Conservation (phyloP, 495 filamentous ascomycete genomes). For the Oidiodendron maius region DNA sequence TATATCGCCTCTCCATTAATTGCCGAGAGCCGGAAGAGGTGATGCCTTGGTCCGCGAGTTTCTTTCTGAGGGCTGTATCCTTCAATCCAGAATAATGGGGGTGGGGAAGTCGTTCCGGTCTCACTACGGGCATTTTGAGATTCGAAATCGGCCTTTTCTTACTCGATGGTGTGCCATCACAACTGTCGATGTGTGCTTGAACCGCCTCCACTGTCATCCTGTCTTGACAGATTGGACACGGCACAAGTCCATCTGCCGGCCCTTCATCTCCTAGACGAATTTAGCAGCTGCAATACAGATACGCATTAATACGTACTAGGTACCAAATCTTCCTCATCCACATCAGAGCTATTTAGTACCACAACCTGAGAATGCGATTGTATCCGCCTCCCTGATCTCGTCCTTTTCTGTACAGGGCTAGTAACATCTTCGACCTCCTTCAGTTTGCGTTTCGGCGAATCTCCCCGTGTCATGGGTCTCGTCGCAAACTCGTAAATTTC, state of each 20-base stretch:
- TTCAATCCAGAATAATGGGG: slow-evolving; percentile 78
- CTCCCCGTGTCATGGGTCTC: slow-evolving; percentile 21
- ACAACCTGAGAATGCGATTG: not conserved
- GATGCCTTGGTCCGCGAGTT: slow-evolving; percentile 78
- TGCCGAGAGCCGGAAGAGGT: slow-evolving; percentile 58
- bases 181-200: slow-evolving; percentile 67
- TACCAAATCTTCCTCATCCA: slow-evolving; percentile 20
- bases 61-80: slow-evolving; percentile 69
- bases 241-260: slow-evolving; percentile 64
- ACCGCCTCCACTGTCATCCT: slow-evolving; percentile 74
- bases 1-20: slow-evolving; percentile 72
- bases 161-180: slow-evolving; percentile 18
- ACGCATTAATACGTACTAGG: slow-evolving; percentile 16
- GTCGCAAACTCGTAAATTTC: slow-evolving; percentile 55
- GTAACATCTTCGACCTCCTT: slow-evolving; percentile 35
- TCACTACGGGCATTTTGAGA: slow-evolving; percentile 1
- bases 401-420: slow-evolving; percentile 33
- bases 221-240: slow-evolving; percentile 74
- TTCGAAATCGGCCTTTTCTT: slow-evolving; percentile 5
- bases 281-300: not conserved
- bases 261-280: slow-evolving; percentile 5
- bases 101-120: slow-evolving; percentile 46
- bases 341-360: slow-evolving; percentile 24
- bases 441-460: slow-evolving; percentile 22
- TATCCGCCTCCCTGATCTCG: slow-evolving; percentile 34